Evolutionary conservation across 257 asterid genomes (phyloP), one percentile per base, ranked within the genome.

Genomic region (Capsicum pubescens): DNA sequence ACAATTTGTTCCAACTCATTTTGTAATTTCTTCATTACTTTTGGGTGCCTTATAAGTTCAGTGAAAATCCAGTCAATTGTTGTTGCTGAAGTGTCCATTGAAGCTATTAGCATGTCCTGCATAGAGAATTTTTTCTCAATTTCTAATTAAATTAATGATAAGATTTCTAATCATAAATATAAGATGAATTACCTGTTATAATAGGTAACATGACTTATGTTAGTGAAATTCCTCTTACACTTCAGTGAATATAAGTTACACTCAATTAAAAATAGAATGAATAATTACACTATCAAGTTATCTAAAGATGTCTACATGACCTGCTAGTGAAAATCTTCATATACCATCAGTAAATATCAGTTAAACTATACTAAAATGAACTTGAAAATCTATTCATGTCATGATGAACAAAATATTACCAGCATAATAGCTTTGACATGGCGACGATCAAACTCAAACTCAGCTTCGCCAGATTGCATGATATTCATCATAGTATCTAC

Each of bases 71-170:
- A 86, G 9, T 87, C 87, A 14, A 81, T 64, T 16, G 85, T 9
- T 39, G 85, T 52, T 19, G 59, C 10, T 21, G 87, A 46, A 36
- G 89, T 87, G 52, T 83, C 88, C 79, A 84, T 39, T 39, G 88
- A 60, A 57, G 83, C 84, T 42, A 83, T 14, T 13, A 87, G 54
- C 82, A 87, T 3, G 9, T 87, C 89, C 89, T 84, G 76, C 26
- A 44, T 11, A 16, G 10, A n/a, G 58, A 71, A 9, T n/a, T 71
- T 0, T 42, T 70, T 70, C 9, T 70, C 57, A 42, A 12, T 70
- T 70, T 35, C 26, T 35, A 26, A 26, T 26, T 26, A 66, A 67
- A 67, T 35, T 13, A 67, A 13, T 21, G 21, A 21, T 17, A 39
- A 2, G 42, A 39, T 39, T 39, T 39, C 42, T 39, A 39, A 39